Base-by-base conservation (phyloP, 768 basidiomycete genomes). In the Rhizopogon sp. region DNA sequence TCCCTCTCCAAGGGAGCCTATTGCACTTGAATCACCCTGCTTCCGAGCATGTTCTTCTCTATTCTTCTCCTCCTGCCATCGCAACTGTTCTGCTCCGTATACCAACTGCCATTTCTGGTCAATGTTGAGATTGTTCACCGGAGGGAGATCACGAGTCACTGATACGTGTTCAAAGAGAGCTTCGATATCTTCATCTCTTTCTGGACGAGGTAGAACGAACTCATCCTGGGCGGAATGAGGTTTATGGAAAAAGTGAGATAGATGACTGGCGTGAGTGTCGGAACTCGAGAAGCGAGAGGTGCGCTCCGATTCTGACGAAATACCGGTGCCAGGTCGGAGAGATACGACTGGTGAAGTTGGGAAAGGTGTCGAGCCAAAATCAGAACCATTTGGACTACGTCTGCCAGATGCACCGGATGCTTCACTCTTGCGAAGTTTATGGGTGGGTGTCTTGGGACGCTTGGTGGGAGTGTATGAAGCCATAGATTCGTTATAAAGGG, bases 61-160 rank as follows among this genome's bases (percentile, higher is more conserved):
- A 58, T 75, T 79, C 63, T 80, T 83, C 61, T 86, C 85, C 45
- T 87, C 84, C 61, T 81, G 83, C 86, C 88, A 93, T 42, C 88
- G 80, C 52, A 87, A 77, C 53, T 88, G 86, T 62, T 90, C 88
- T 60, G 90, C 87, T 55, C 83, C 90, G 66, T 87, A 81, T 6
- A 99, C 88, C 66, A 98, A 82, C 59, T 78, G 77, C 95, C 96
- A 99, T 72, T 98, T 98, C 69, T 92, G 90, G 31, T 92, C 88
- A 22, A 90, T 78, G 14, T 81, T 62, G 54, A 91, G 73, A 56
- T 78, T 71, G 8, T 82, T 80, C 28, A 87, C 70, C 25, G 83
- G 81, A 10, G 71, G 79, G 25, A 91, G 68, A 60, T 82, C 88
- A 42, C 92, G 82, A 28, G 81, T 84, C 41, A 81, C 79, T 62